These are phyloP conservation scores for Vigna mungo DNA, from an alignment of 306 rosid genomes.

Conservation along the genomic window DNA sequence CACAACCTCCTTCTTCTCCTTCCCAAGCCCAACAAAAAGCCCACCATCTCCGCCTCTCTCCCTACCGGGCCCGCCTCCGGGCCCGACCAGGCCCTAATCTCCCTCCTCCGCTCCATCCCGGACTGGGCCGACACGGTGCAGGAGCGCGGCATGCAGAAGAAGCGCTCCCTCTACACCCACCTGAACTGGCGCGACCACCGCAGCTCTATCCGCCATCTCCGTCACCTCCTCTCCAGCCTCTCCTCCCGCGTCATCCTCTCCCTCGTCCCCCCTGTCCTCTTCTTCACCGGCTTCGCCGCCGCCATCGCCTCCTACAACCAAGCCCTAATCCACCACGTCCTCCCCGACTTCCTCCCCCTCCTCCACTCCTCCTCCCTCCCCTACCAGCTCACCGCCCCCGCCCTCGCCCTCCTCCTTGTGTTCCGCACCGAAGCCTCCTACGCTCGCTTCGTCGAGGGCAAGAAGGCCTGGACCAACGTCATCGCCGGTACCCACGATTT, in stretches of 20 bases:
- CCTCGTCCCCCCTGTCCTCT: constrained; percentile 74
- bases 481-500: constrained; percentile 73
- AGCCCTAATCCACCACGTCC: constrained; percentile 51
- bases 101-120: constrained; percentile 56
- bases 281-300: constrained; percentile 67
- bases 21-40: constrained; percentile 35
- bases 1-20: background rate
- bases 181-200: constrained; percentile 74
- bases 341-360: constrained; percentile 67
- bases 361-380: constrained; percentile 75
- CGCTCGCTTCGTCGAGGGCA: constrained; percentile 81
- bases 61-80: constrained; percentile 47
- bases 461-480: constrained; percentile 84
- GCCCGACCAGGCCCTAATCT: constrained; percentile 57
- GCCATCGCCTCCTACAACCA: constrained; percentile 72
- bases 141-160: constrained; percentile 75
- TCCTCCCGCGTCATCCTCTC: constrained; percentile 87
- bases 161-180: constrained; percentile 67
- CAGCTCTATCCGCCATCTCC: constrained; percentile 85
- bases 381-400: constrained; percentile 90
- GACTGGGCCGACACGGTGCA: constrained; percentile 79
- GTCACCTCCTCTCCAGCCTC: constrained; percentile 74
- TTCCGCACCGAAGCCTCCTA: constrained; percentile 93
- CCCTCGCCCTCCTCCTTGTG: constrained; percentile 81
- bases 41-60: constrained; percentile 40